phyloP scores from a whole-genome alignment of 177 flowering plant genomes.

The Viscum album region DNA sequence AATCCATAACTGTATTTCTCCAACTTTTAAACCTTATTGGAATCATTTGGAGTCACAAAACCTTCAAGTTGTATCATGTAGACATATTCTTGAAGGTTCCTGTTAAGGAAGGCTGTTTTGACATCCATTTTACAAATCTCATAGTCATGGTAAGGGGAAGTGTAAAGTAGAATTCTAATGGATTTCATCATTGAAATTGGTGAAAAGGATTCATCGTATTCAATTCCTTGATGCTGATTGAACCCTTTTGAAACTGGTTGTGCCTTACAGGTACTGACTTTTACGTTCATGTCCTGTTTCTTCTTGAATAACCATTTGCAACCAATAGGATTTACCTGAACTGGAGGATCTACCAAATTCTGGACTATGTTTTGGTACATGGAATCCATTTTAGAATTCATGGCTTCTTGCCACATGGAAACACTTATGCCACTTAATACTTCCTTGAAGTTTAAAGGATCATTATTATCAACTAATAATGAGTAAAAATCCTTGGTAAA shows the following conservation, averaged over 20 bases:
- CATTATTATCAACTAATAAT: too few relatives aligned
- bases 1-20: too few relatives aligned
- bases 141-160: too few relatives aligned
- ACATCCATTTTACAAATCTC: too few relatives aligned
- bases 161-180: too few relatives aligned
- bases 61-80: too few relatives aligned
- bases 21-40: too few relatives aligned
- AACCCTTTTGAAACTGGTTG: neutral
- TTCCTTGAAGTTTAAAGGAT: neutral
- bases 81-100: too few relatives aligned
- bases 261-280: neutral
- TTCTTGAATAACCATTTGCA: conserved; percentile 7
- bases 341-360: conserved; percentile 2
- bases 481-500: too few relatives aligned
- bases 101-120: too few relatives aligned
- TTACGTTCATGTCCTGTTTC: neutral
- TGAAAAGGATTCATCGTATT: neutral
- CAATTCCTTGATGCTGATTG: neutral
- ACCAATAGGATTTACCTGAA: neutral
- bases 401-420: neutral
- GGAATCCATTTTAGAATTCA: conserved; percentile 10
- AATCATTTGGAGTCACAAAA: too few relatives aligned
- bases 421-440: neutral
- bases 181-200: too few relatives aligned
- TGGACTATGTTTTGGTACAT: conserved; percentile 5